These are phyloP conservation scores for Paragyromitra xinjiangensis DNA, from an alignment of 495 filamentous ascomycete genomes.

Conservation along the genomic window DNA sequence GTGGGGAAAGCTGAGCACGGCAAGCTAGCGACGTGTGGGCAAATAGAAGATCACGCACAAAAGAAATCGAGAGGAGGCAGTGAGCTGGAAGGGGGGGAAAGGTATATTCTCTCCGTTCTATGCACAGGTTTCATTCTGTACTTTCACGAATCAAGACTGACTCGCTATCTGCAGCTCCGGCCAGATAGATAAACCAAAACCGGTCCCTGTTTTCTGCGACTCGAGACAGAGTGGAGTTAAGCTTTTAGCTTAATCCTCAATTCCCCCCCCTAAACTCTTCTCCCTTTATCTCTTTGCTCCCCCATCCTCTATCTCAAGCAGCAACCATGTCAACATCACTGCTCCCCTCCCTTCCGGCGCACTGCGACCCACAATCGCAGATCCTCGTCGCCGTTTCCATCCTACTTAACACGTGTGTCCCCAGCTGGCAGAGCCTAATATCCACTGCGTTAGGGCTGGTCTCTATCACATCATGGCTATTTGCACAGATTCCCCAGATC, in stretches of 20 bases:
- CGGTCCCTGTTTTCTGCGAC: slow-evolving; percentile 4
- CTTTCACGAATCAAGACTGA: slow-evolving; percentile 29
- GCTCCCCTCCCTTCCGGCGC: slow-evolving; percentile 62
- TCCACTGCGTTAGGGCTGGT: slow-evolving; percentile 71
- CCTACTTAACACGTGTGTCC: slow-evolving; percentile 72
- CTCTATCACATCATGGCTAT: slow-evolving; percentile 78
- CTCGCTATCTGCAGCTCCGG: slow-evolving; percentile 11
- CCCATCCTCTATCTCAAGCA: not conserved
- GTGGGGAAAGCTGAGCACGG: slow-evolving; percentile 18
- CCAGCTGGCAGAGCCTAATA: slow-evolving; percentile 71
- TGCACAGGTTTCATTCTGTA: slow-evolving; percentile 24
- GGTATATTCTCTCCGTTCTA: slow-evolving; percentile 11
- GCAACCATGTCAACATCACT: slow-evolving; percentile 32
- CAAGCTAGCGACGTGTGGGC: slow-evolving; percentile 17
- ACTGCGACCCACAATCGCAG: slow-evolving; percentile 71
- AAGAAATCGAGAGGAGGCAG: not conserved
- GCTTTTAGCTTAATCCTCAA: slow-evolving; percentile 14
- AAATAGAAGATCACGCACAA: slow-evolving; percentile 37
- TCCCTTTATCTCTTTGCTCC: not conserved
- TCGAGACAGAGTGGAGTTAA: slow-evolving; percentile 6
- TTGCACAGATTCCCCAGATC: slow-evolving; percentile 78
- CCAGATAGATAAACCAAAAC: slow-evolving; percentile 21
- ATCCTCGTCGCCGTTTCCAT: slow-evolving; percentile 69
- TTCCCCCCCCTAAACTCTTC: not conserved
- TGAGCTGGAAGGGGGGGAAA: slow-evolving; percentile 11